Evolutionary conservation across 768 basidiomycete genomes (phyloP).

Genomic region (Termitomyces sp.): DNA sequence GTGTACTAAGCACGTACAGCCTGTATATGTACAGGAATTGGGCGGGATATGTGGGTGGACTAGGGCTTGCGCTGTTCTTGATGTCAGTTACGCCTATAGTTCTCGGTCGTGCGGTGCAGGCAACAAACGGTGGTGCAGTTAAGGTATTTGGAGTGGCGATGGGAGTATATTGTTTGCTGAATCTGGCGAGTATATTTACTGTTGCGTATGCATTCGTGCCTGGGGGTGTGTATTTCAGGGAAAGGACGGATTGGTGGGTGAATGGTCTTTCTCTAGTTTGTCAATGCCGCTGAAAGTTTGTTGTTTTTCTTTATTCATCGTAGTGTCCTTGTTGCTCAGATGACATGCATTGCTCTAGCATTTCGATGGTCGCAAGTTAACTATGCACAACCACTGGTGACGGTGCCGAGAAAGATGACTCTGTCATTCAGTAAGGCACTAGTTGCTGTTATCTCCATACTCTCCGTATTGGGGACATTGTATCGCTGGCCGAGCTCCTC

Average conservation of each 20-base stretch:
- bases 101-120: conserved; percentile 39
- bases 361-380: conserved; percentile 32
- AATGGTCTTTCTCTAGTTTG: background rate
- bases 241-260: conserved; percentile 69
- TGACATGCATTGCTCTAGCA: conserved; percentile 41
- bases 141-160: conserved; percentile 52
- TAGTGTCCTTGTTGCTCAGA: conserved; percentile 52
- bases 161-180: conserved; percentile 54
- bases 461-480: conserved; percentile 48
- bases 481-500: conserved; percentile 44
- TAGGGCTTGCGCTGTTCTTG: conserved; percentile 55
- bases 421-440: conserved; percentile 24
- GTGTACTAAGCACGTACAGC: conserved; percentile 43
- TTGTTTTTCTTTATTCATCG: background rate
- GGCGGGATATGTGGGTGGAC: conserved; percentile 64
- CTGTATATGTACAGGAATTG: conserved; percentile 62
- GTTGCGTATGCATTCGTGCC: conserved; percentile 92
- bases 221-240: conserved; percentile 67
- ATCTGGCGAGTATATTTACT: conserved; percentile 71
- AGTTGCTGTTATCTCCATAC: conserved; percentile 34
- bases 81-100: conserved; percentile 58
- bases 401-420: background rate
- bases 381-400: background rate
- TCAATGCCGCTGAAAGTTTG: background rate
- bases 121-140: conserved; percentile 32